Base-by-base conservation (phyloP, 257 asterid species). In the Henckelia pumila region DNA sequence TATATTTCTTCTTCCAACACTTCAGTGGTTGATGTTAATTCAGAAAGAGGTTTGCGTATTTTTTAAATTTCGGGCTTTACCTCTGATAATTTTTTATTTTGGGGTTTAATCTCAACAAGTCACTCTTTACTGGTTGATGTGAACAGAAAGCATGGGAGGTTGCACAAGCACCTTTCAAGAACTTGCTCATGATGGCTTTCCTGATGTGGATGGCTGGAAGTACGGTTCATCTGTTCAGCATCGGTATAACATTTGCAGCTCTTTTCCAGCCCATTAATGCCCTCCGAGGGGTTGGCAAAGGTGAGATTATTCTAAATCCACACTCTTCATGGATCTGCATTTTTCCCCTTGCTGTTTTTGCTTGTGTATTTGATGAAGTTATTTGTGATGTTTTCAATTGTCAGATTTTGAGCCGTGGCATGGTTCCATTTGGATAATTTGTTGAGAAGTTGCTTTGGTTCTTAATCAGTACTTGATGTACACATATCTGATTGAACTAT, bases 141-240 rank as follows among this genome's bases (percentile, higher is more conserved):
- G 72, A 73, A 73, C 83, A 94, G 97, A 94, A 94, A 94, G 97
- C 97, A 61, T 94, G 99, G 99, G 97, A 88, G 82, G 90, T 88
- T 29, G 99, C 99, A 23, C 99, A 91, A 82, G 96, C 99, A 16
- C 97, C 99, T 19, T 72, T 81, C 33, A 91, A 94, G 94, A 94
- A 88, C 83, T 82, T 88, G 85, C 60, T 88, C 71, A 94, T 94
- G 99, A 85, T 91, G 95, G 99, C 85, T 61, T 94, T 94, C 81
- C 87, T 94, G 97, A 94, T 91, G 97, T 91, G 97, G 97, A 94
- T 88, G 99, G 95, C 97, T 71, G 99, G 96, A 70, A 94, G 93
- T 83, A 91, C 97, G 2, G 99, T 94, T 60, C 99, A 94, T 76
- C 83, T 94, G 17, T 94, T 94, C 71, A 91, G 97, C 83, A 88